phyloP scores from a whole-genome alignment of 2,329 filamentous ascomycete species.

The Cryphonectria parasitica region DNA sequence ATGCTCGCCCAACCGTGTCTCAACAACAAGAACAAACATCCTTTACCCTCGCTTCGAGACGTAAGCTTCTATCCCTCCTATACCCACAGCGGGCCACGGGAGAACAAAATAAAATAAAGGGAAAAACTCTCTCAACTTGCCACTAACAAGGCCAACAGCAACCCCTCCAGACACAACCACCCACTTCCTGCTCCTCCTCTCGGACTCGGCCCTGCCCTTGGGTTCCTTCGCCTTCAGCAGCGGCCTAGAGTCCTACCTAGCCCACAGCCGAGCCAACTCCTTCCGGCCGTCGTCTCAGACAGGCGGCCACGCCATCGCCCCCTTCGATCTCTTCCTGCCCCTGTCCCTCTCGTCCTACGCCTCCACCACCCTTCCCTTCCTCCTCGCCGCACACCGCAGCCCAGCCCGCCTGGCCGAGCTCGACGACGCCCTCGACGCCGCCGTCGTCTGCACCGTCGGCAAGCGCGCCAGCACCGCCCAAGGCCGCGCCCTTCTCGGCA shows the following conservation, averaged over 20 bases:
- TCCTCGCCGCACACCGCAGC: conserved; percentile 66
- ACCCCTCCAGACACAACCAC: conserved; percentile 37
- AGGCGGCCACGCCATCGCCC: conserved; percentile 37
- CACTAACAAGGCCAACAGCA: conserved; percentile 9
- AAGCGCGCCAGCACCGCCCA: conserved; percentile 75
- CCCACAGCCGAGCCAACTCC: conserved; percentile 56
- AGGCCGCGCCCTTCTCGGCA: conserved; percentile 71
- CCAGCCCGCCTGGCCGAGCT: conserved; percentile 57
- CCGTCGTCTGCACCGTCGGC: conserved; percentile 78
- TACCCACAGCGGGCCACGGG: too few species aligned
- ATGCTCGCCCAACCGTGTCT: conserved; percentile 29
- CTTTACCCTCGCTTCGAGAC: neutral
- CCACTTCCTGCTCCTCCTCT: conserved; percentile 76
- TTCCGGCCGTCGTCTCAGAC: conserved; percentile 9
- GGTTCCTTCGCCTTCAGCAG: conserved; percentile 88
- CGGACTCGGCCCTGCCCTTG: conserved; percentile 80
- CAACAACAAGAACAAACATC: conserved; percentile 10
- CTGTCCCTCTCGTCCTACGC: conserved; percentile 74
- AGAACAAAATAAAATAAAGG: too few species aligned
- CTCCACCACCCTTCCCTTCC: conserved; percentile 74
- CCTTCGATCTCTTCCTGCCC: conserved; percentile 69
- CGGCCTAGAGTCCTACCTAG: conserved; percentile 80
- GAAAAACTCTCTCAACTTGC: conserved; percentile 14
- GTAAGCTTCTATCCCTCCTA: neutral
- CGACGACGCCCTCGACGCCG: conserved; percentile 78